Evolutionary conservation across 2,329 filamentous ascomycete species (phyloP), one percentile per base, ranked within the genome.

Genomic region (Nemania abortiva): DNA sequence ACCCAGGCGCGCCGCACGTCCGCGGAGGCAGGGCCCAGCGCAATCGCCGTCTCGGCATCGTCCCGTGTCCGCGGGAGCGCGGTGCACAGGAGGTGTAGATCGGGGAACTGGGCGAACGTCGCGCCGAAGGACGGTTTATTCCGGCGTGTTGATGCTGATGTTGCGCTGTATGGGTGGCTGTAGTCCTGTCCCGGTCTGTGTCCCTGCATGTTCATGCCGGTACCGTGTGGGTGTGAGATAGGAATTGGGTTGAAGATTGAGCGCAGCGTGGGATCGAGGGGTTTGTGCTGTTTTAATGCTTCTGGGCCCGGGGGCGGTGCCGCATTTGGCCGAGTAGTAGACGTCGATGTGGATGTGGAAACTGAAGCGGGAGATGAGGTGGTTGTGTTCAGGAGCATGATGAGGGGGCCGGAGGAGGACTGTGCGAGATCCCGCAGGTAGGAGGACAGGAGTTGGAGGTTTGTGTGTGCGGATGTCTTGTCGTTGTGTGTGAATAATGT

Each of bases 301-400:
- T 60, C 65, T 60, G 47, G 39, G 4, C 10, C 66, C 5, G 11
- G 11, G 3, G 37, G 53, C 20, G 47, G 10, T 11, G 47, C 29
- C 61, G 63, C 20, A 20, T 24, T 18, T 11, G 50, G 15, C 2
- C 45, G 20, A 11, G 39, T 18, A 10, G 64, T 42, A 70, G 63
- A 62, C 11, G 56, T 68, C 4, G 60, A 66, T 9, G 50, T 68
- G 6, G 37, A 63, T 3, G 67, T 29, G 20, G 47, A 60, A 61
- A 5, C 5, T 5, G 24, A 27, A 7, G 66, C 54, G 60, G 56
- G n/a, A 0, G 70, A 63, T 4, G 75, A 75, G 6, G 77, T 81
- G 1, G 84, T 87, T 0, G 84, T 83, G 79, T 90, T 90, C 65
- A 89, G 82, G 1, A 90, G 78, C 66, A 90, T 76, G 34, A 89